Base-by-base conservation (phyloP, 2,329 filamentous ascomycete genomes). In the Mycosphaerella sp. region DNA sequence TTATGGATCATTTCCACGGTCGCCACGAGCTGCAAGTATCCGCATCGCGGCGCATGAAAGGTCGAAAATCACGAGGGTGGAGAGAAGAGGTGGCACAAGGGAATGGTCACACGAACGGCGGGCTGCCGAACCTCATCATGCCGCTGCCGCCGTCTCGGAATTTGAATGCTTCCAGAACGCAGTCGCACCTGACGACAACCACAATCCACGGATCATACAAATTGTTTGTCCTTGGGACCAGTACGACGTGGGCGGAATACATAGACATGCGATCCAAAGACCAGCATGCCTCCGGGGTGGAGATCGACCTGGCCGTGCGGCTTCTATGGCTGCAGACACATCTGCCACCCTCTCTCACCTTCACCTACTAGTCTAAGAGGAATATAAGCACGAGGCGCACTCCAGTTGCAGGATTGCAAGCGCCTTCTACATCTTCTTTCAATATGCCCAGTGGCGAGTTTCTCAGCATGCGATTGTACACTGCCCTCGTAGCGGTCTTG, bases 161-260 rank as follows among this genome's bases (percentile, higher is more conserved):
- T 53, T 56, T 53, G 54, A 53, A 42, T 56, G 53, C 54, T 48
- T 56, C 50, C 39, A 56, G 50, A 53, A 50, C 54, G 40, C 47
- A 53, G 54, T 56, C 42, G 46, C 54, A 56, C 54, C 51, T 56
- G 54, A 56, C 54, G 50, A 56, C 54, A 45, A 50, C 29, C 46
- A 50, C 45, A 52, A 48, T 53, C 50, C 47, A 44, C 45, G 54
- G 44, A 53, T 50, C 36, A 41, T 56, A 44, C 50, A 56, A 47
- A 51, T 45, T 53, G 47, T 53, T 53, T 53, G 54, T 53, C 38
- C 50, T 38, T 50, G 50, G 48, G 32, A 32, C 51, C 21, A 47
- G 54, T 56, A 56, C 54, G 34, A 51, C 54, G 51, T 34, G 41
- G 50, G 50, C 54, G 53, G 47, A 38, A 56, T 34, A 38, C n/a